Percentiles rank a stretch among this genome's conserved stretches.
Evolutionary conservation across 495 filamentous ascomycete species (phyloP).

Genomic region (Penicillium silybi): DNA sequence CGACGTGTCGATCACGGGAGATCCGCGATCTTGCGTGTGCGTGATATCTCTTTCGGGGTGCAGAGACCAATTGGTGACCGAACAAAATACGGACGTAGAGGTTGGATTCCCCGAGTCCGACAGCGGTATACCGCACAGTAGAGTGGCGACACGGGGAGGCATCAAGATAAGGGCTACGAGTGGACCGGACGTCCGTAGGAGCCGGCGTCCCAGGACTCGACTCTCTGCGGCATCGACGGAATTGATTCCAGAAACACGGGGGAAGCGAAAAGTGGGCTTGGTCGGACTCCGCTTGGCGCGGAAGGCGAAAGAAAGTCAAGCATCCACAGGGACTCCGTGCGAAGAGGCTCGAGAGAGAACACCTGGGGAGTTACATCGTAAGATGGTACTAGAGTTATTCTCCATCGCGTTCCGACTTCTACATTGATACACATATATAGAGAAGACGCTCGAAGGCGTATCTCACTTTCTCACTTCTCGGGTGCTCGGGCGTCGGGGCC

Average conservation of each 20-base stretch:
- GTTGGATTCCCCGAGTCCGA: too few species aligned
- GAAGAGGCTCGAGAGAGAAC: not conserved
- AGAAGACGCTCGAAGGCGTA: too few species aligned
- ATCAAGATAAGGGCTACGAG: slow-evolving; percentile 6
- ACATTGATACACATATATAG: too few species aligned
- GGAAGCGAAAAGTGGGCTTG: not conserved
- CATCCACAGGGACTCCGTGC: not conserved
- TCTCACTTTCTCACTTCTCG: too few species aligned
- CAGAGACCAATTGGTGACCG: too few species aligned
- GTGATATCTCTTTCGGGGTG: not conserved
- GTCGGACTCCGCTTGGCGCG: slow-evolving; percentile 14
- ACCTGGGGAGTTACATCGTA: not conserved
- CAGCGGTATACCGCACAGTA: not conserved
- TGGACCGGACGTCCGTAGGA: slow-evolving; percentile 26
- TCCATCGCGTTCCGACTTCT: not conserved
- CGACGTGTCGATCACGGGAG: slow-evolving; percentile 20
- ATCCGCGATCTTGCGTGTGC: slow-evolving; percentile 9
- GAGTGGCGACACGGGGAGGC: slow-evolving; percentile 6
- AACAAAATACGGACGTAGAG: not conserved
- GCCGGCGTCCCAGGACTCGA: not conserved
- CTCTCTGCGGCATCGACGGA: too few species aligned
- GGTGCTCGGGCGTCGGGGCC: slow-evolving; percentile 15
- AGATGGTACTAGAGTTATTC: not conserved
- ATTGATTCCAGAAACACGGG: too few species aligned
- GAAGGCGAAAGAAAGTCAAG: slow-evolving; percentile 11